Conservation (phyloP, 2,329 filamentous ascomycete species). For the Colletotrichum eremochloae region DNA sequence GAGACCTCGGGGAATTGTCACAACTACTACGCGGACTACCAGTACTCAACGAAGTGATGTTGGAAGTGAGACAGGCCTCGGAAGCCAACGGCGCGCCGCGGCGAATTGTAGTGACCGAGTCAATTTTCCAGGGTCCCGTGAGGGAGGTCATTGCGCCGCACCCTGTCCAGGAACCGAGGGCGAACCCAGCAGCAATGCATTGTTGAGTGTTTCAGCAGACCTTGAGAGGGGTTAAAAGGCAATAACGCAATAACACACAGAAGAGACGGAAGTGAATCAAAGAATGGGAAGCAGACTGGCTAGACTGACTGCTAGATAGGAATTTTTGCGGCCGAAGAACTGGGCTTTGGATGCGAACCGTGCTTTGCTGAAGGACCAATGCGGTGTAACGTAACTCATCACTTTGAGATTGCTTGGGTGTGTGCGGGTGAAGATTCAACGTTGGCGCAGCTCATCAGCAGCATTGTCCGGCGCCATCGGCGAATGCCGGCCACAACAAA, state of each 20-base stretch:
- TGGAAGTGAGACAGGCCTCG: slow-evolving; percentile 18
- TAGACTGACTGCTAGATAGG: background rate
- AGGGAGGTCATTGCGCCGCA: background rate
- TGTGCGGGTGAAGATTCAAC: background rate
- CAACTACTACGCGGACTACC: too few species aligned
- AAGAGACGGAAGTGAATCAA: background rate
- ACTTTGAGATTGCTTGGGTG: background rate
- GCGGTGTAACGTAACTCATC: background rate
- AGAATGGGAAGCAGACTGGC: background rate
- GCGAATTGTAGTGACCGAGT: slow-evolving; percentile 14
- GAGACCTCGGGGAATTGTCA: background rate
- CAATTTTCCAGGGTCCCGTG: background rate
- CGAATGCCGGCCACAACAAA: background rate
- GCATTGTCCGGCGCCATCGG: slow-evolving; percentile 2
- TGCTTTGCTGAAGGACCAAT: background rate
- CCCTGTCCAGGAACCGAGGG: background rate
- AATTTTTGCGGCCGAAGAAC: background rate
- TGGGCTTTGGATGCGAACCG: background rate
- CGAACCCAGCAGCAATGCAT: background rate
- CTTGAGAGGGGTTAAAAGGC: background rate
- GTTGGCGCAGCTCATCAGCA: background rate
- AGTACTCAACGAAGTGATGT: background rate
- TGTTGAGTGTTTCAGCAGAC: background rate
- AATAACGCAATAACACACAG: background rate
- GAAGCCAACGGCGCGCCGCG: background rate